Evolutionary conservation across 1,284 basidiomycete species (phyloP).

Genomic region (Pholiota adiposa): DNA sequence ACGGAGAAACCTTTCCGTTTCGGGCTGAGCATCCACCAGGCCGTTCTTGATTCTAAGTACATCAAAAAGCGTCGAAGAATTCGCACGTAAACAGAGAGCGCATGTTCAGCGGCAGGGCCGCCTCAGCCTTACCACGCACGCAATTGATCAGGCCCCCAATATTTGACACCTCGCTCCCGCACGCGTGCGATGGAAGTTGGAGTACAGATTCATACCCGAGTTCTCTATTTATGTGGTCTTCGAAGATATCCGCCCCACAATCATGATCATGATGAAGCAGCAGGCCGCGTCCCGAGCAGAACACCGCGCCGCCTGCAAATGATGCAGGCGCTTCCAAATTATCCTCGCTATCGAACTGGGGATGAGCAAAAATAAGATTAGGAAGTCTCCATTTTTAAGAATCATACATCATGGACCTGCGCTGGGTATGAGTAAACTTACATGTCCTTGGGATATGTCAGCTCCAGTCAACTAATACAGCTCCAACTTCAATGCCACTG

Average conservation of each 20-base stretch:
- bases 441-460: not conserved
- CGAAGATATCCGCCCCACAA: not conserved
- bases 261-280: slow-evolving; percentile 1
- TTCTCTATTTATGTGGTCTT: not conserved
- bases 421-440: not conserved
- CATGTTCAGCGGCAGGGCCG: not conserved
- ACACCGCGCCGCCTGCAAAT: not conserved
- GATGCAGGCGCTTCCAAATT: slow-evolving; percentile 3
- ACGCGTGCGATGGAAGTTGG: not conserved
- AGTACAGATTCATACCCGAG: not conserved
- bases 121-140: not conserved
- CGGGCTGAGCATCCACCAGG: no score
- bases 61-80: not conserved
- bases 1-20: not conserved
- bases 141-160: not conserved
- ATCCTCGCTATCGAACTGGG: not conserved
- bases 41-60: no score
- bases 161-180: not conserved
- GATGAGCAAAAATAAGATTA: not conserved
- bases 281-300: not conserved
- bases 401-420: not conserved
- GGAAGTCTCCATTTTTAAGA: not conserved
- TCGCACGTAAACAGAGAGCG: not conserved
- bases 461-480: no score
- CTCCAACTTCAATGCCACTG: not conserved